Conservation (phyloP, 371 early-diverging fungal genomes). For the Gilbertella persicaria region DNA sequence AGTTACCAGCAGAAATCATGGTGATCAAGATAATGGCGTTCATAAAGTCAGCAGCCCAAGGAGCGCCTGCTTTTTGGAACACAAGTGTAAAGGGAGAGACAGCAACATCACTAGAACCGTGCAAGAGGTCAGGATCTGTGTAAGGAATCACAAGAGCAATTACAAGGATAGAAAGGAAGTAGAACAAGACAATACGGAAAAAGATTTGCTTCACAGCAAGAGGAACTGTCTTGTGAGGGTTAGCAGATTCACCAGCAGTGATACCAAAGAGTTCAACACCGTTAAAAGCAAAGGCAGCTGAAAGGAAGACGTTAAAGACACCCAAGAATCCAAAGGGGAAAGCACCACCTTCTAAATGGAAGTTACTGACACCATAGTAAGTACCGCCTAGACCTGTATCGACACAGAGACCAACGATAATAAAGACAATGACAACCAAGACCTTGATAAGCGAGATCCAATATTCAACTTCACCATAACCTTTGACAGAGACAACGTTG, state of each 20-base stretch:
- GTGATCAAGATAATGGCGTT: conserved; percentile 79
- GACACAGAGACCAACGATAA: conserved; percentile 76
- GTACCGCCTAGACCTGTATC: conserved; percentile 57
- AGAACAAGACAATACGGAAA: conserved; percentile 75
- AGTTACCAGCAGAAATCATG: conserved; percentile 79
- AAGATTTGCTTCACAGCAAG: conserved; percentile 76
- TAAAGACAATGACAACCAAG: conserved; percentile 64
- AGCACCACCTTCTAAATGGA: conserved; percentile 71
- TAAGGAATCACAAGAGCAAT: conserved; percentile 76
- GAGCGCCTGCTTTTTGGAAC: conserved; percentile 69
- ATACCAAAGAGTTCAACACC: conserved; percentile 82
- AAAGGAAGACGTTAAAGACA: conserved; percentile 68
- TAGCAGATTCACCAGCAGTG: conserved; percentile 73
- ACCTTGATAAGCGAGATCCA: conserved; percentile 63
- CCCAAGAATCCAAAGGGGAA: conserved; percentile 77
- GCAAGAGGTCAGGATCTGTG: conserved; percentile 55
- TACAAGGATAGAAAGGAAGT: conserved; percentile 70
- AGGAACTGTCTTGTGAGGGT: conserved; percentile 75
- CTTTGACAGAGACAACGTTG: conserved; percentile 69
- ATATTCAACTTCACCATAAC: conserved; percentile 69
- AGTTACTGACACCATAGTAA: conserved; percentile 61
- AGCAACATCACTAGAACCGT: conserved; percentile 43
- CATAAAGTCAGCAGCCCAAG: conserved; percentile 72
- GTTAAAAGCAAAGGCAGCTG: conserved; percentile 85
- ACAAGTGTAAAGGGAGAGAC: conserved; percentile 78